phyloP scores from a whole-genome alignment of 2,329 filamentous ascomycete species.

The Aspergillus puulaauensis region DNA sequence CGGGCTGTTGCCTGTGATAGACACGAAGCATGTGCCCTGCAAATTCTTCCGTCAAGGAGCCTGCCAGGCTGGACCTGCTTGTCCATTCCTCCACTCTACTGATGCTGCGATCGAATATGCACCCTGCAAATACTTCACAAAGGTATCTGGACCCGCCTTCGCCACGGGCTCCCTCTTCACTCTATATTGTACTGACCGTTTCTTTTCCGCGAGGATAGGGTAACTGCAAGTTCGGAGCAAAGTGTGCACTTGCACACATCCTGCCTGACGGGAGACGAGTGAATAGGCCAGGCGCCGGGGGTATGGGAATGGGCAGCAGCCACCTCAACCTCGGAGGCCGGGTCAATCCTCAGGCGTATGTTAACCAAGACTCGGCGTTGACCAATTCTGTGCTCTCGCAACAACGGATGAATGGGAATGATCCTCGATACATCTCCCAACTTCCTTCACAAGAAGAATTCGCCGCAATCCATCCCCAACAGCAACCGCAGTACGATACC shows the following conservation, averaged over 20 bases:
- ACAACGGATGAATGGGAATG: conserved; percentile 57
- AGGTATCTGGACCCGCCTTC: conserved; percentile 57
- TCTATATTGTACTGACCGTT: conserved; percentile 20
- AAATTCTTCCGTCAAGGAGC: conserved; percentile 98
- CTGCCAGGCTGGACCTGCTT: conserved; percentile 93
- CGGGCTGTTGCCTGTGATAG: conserved; percentile 46
- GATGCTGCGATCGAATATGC: conserved; percentile 81
- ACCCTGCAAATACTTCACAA: conserved; percentile 97
- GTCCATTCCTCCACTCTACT: conserved; percentile 93
- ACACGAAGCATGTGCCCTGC: conserved; percentile 96
- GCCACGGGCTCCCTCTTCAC: background rate
- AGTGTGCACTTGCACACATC: conserved; percentile 95
- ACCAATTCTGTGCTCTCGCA: conserved; percentile 69
- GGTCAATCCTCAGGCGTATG: conserved; percentile 63
- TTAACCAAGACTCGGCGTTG: conserved; percentile 68
- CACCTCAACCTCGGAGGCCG: conserved; percentile 66
- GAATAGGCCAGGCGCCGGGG: conserved; percentile 63
- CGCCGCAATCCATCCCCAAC: conserved; percentile 38
- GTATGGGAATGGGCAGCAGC: conserved; percentile 52
- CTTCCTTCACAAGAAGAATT: conserved; percentile 46
- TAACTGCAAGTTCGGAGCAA: conserved; percentile 98
- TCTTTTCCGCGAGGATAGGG: conserved; percentile 57
- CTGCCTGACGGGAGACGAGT: conserved; percentile 90
- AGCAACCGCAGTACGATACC: conserved; percentile 47
- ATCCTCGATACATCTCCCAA: conserved; percentile 43